A percentile compares a stretch with the other conserved stretches of the same genome.
Evolutionary conservation across 306 rosid genomes (phyloP).

Genomic region (Sechiopsis laciniata): DNA sequence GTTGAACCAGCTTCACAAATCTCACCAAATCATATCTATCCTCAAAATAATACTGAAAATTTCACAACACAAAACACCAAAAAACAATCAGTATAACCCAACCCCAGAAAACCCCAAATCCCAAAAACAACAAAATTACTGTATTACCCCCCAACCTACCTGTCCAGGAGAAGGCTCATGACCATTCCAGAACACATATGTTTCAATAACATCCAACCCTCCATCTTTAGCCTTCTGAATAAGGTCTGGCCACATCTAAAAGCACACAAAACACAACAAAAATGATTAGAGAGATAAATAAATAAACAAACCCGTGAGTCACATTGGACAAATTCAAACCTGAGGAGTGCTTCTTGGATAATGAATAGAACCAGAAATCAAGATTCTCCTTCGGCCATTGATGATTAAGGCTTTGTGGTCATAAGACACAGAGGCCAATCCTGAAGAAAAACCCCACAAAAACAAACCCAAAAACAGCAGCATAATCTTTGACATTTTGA

Average conservation of each 20-base stretch:
- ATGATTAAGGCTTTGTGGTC: constrained; percentile 64
- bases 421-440: constrained; percentile 53
- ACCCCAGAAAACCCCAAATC: not conserved
- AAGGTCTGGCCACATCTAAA: constrained; percentile 85
- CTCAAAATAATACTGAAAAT: constrained; percentile 70
- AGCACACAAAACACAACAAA: constrained; percentile 23
- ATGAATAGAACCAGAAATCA: constrained; percentile 91
- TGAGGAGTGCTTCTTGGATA: constrained; percentile 96
- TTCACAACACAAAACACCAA: constrained; percentile 5
- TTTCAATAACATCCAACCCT: constrained; percentile 86
- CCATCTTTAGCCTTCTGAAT: constrained; percentile 93
- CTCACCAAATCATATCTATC: constrained; percentile 81
- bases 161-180: constrained; percentile 88
- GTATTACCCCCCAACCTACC: constrained; percentile 34
- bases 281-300: not conserved
- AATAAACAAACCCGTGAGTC: constrained; percentile 11
- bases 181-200: constrained; percentile 97
- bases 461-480: constrained; percentile 24
- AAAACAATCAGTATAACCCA: constrained; percentile 15
- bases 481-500: constrained; percentile 26
- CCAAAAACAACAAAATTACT: too few relatives aligned
- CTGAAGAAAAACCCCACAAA: constrained; percentile 37
- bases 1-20: constrained; percentile 79
- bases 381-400: constrained; percentile 61
- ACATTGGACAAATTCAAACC: constrained; percentile 42